Evolutionary conservation across 2,329 filamentous ascomycete species (phyloP).

Genomic region (Rachicladosporium sp.): DNA sequence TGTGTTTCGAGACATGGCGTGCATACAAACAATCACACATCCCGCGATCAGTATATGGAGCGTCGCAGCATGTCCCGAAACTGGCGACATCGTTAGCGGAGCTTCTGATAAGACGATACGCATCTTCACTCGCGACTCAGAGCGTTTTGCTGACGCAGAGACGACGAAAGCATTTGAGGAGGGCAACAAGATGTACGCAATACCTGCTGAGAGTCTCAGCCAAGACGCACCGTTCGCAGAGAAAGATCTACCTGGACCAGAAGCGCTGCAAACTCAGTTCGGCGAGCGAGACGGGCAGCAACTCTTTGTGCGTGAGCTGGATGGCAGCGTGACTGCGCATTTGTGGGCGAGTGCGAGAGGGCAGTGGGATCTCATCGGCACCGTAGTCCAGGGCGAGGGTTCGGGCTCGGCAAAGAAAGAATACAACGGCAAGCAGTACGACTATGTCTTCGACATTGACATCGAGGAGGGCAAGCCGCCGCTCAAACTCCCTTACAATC

Average conservation of each 20-base stretch:
- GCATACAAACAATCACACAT: conserved; percentile 90
- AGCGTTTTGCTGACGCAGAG: conserved; percentile 57
- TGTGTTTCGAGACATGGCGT: conserved; percentile 72
- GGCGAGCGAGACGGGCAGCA: conserved; percentile 96
- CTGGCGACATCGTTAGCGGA: conserved; percentile 85
- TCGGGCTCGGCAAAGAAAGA: conserved; percentile 59
- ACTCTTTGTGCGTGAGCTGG: conserved; percentile 73
- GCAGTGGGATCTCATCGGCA: conserved; percentile 52
- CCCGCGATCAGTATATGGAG: conserved; percentile 94
- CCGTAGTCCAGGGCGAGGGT: conserved; percentile 78
- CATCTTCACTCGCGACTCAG: conserved; percentile 63
- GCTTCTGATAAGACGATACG: conserved; percentile 79
- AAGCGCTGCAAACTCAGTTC: conserved; percentile 67
- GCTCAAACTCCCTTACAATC: conserved; percentile 82
- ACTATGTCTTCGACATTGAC: conserved; percentile 93
- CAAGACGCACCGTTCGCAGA: conserved; percentile 60
- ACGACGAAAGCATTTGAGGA: conserved; percentile 62
- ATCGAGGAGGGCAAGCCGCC: conserved; percentile 90
- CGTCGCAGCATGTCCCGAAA: conserved; percentile 67
- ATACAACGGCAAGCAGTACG: conserved; percentile 77
- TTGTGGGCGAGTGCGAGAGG: conserved; percentile 56
- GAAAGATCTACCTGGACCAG: conserved; percentile 77
- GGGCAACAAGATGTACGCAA: conserved; percentile 33
- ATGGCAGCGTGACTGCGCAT: conserved; percentile 75
- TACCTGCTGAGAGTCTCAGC: conserved; percentile 51